phyloP scores from a whole-genome alignment of 1,139 yeast genomes.

The Scheffersomyces lignicola region DNA sequence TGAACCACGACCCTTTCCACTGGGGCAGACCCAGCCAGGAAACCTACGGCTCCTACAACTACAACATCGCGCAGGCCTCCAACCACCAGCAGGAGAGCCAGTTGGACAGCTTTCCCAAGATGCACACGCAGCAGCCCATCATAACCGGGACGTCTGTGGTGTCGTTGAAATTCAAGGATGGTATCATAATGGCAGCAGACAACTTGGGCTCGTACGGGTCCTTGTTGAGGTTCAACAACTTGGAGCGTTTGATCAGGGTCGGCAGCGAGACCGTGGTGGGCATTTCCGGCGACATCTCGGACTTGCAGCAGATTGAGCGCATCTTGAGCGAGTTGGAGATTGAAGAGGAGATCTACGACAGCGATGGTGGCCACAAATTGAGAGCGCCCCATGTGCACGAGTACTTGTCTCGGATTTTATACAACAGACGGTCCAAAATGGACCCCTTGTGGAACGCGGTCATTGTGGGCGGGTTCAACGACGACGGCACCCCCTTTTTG shows the following conservation, averaged over 20 bases:
- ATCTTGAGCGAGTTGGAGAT: conserved; percentile 73
- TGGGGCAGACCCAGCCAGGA: conserved; percentile 95
- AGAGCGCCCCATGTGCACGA: conserved; percentile 88
- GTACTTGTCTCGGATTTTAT: conserved; percentile 80
- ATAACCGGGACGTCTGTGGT: conserved; percentile 96
- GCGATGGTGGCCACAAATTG: conserved; percentile 68
- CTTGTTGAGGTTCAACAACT: conserved; percentile 77
- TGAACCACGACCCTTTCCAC: conserved; percentile 93
- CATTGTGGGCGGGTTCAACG: conserved; percentile 85
- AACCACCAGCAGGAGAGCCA: conserved; percentile 8
- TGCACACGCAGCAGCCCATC: conserved; percentile 91
- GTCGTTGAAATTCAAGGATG: conserved; percentile 86
- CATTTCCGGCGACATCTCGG: conserved; percentile 92
- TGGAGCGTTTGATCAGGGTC: conserved; percentile 80
- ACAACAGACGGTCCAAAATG: conserved; percentile 87
- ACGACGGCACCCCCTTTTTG: conserved; percentile 65
- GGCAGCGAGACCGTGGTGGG: conserved; percentile 91
- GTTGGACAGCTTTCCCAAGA: conserved; percentile 54
- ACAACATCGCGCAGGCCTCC: conserved; percentile 63
- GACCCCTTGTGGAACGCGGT: conserved; percentile 96
- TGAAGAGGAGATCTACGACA: conserved; percentile 74
- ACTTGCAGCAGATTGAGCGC: conserved; percentile 80
- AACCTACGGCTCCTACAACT: conserved; percentile 78
- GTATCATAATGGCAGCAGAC: conserved; percentile 94
- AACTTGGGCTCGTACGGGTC: conserved; percentile 94